Evolutionary conservation across 805 yeast genomes (phyloP).

Genomic region (Blastobotrys terrestris): DNA sequence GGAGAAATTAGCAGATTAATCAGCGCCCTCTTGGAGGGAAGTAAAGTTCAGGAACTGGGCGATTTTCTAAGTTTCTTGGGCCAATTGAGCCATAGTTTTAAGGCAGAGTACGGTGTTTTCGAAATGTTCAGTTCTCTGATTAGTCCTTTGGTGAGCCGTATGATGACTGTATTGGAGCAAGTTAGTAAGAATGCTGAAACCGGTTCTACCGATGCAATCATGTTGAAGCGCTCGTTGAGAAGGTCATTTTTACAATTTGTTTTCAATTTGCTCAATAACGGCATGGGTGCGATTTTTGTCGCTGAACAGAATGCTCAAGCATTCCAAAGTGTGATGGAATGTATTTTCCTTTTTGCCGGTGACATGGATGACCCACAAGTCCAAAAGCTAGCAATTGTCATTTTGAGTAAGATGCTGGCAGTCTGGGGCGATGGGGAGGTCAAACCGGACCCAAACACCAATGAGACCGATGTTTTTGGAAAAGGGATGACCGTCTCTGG

Average conservation of each 20-base stretch:
- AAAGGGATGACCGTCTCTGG: conserved; percentile 57
- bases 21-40: conserved; percentile 54
- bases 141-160: conserved; percentile 65
- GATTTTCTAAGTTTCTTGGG: conserved; percentile 84
- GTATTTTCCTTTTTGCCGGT: conserved; percentile 59
- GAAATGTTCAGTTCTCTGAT: conserved; percentile 66
- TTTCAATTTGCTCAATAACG: conserved; percentile 66
- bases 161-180: conserved; percentile 45
- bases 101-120: conserved; percentile 60
- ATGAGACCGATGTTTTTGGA: conserved; percentile 48
- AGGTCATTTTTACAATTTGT: conserved; percentile 65
- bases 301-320: conserved; percentile 57
- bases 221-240: conserved; percentile 62
- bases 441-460: conserved; percentile 22
- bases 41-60: conserved; percentile 59
- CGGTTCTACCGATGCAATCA: conserved; percentile 51
- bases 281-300: conserved; percentile 69
- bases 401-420: conserved; percentile 54
- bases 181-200: conserved; percentile 36
- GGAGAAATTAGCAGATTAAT: conserved; percentile 63
- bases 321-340: conserved; percentile 55
- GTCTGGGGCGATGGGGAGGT: conserved; percentile 66
- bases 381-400: conserved; percentile 63
- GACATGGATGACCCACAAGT: conserved; percentile 57
- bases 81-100: conserved; percentile 76